phyloP scores from a whole-genome alignment of 225 moss, liverwort and hornwort species.

The Marchantia polymorpha region DNA sequence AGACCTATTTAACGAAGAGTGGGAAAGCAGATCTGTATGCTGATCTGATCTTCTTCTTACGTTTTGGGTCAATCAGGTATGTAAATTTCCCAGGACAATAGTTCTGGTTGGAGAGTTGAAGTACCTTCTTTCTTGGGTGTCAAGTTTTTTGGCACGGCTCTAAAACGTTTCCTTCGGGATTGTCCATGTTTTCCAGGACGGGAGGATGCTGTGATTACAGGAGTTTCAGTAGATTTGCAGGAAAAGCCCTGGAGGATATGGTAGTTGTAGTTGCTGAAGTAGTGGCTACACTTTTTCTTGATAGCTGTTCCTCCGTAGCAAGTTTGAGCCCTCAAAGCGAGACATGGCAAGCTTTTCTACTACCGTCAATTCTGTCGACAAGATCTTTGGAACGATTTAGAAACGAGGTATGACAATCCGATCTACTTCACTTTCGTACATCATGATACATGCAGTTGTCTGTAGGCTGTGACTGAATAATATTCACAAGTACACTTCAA shows the following conservation, averaged over 20 bases:
- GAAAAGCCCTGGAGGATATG: constrained; percentile 74
- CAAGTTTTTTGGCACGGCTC: background rate
- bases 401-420: constrained; percentile 62
- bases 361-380: constrained; percentile 79
- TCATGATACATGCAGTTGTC: too few relatives aligned
- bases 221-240: constrained; percentile 57
- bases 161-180: background rate
- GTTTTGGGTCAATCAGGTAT: constrained; percentile 78
- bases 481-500: background rate
- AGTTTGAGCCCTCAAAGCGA: constrained; percentile 46
- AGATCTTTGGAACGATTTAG: constrained; percentile 91
- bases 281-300: constrained; percentile 75
- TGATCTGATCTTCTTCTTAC: constrained; percentile 83
- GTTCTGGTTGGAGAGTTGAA: too few relatives aligned
- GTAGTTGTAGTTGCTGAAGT: constrained; percentile 77
- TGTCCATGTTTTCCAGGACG: constrained; percentile 36
- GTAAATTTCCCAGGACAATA: background rate
- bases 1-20: constrained; percentile 59
- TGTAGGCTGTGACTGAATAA: too few relatives aligned
- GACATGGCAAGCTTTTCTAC: constrained; percentile 74
- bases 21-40: constrained; percentile 81
- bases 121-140: too few relatives aligned
- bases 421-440: background rate
- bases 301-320: constrained; percentile 54
- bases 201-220: constrained; percentile 68